Evolutionary conservation across 2,329 filamentous ascomycete genomes (phyloP), one percentile per base, ranked within the genome.

Genomic region (Emergomyces pasteurianus): DNA sequence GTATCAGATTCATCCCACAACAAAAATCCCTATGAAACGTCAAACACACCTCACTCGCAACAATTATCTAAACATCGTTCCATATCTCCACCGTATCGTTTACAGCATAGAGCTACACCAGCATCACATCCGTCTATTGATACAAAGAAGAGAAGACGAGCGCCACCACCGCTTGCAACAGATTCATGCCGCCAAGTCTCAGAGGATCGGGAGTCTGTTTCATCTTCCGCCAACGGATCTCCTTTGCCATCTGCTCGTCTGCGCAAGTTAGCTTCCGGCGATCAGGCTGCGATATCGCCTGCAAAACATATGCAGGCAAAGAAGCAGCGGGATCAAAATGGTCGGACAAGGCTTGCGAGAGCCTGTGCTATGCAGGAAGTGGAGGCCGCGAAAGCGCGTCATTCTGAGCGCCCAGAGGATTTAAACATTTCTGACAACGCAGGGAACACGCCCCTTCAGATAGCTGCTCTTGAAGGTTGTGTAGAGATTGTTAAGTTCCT

Each of bases 391-490:
- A 92, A 89, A 71, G 82, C 84, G 67, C 84, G 89, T 64, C 81
- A 91, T 38, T 79, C 82, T 9, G 89, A 95, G 70, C 84, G 91
- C 23, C 91, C 90, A 0, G 89, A 95, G 64, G 91, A 97, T 73
- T 75, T 97, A 59, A 89, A 99, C 67, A 83, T 92, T 61, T 85
- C 89, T 28, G 94, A 99, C 70, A 95, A 96, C 71, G 94, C 94
- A 16, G 90, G 90, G n/a, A 97, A 97, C 69, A 95, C 92, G 0
- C 94, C 94, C 28, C 79, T 99, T 40, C 94, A 99, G 73, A 94
- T 96, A 65, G 92, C 94, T 40, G 86, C 92, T 38, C 81, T 99
- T 61, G 88, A 94, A 69, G 94, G 94, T 7, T 89, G 87, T 72
- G 86, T 86, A 38, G 84, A 94, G 60, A 92, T 97, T 61, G 94